Percentiles rank a stretch among this genome's conserved stretches.
Evolutionary conservation across 768 basidiomycete genomes (phyloP).

Genomic region (Leccinum aurantiacum): DNA sequence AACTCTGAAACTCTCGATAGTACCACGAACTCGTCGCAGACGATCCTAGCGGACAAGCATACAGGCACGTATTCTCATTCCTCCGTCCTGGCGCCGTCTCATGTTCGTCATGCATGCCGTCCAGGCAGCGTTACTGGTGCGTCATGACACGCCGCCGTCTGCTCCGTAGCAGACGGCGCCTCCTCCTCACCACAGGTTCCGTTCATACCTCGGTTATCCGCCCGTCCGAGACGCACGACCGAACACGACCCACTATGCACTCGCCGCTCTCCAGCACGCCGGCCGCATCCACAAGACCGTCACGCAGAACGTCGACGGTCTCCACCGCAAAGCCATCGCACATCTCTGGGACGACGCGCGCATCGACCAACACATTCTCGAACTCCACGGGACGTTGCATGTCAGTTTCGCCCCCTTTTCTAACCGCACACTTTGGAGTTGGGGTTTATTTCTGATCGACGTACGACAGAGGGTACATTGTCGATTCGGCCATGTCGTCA

Average conservation of each 20-base stretch:
- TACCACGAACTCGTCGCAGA: conserved; percentile 83
- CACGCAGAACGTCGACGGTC: conserved; percentile 93
- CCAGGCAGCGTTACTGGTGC: conserved; percentile 83
- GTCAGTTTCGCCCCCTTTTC: conserved; percentile 38
- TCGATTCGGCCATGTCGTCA: conserved; percentile 64
- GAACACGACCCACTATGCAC: conserved; percentile 85
- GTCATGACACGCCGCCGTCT: conserved; percentile 11
- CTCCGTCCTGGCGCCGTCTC: conserved; percentile 4
- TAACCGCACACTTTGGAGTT: neutral
- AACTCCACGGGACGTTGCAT: conserved; percentile 88
- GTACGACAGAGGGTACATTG: conserved; percentile 67
- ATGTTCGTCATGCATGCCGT: conserved; percentile 2
- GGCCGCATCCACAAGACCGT: conserved; percentile 61
- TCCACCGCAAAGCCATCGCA: conserved; percentile 78
- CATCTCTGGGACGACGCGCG: conserved; percentile 41
- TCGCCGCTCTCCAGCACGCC: conserved; percentile 79
- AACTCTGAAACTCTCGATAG: conserved; percentile 30
- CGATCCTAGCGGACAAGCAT: conserved; percentile 63
- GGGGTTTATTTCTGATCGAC: conserved; percentile 14
- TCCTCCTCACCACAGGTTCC: conserved; percentile 43
- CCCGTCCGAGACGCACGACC: conserved; percentile 80
- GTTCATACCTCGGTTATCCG: conserved; percentile 83
- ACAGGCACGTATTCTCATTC: conserved; percentile 50
- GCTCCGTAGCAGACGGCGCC: too few relatives aligned
- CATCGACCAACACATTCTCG: conserved; percentile 54